Base-by-base conservation (phyloP, 1,284 basidiomycete genomes). In the Porogramme epimiltina region DNA sequence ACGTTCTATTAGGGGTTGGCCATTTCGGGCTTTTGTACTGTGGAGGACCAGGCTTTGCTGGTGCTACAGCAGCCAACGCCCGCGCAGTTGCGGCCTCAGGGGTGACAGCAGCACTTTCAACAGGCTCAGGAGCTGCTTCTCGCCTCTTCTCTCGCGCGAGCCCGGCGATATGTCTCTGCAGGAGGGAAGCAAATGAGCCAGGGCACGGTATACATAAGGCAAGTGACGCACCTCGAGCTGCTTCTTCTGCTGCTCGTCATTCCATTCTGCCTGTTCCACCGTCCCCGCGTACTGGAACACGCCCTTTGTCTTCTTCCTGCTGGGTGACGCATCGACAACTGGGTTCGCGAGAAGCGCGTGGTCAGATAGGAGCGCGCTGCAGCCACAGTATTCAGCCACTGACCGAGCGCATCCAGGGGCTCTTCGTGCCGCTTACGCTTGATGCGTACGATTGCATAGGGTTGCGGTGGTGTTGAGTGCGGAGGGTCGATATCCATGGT, bases 211-310 rank as follows among this genome's bases (percentile, higher is more conserved):
- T n/a, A 11, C 40, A 16, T 4, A 18, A 38, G n/a, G 15, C 19
- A 2, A n/a, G 6, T 26, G 18, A 42, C 64, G 37, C 43, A 72
- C 72, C 74, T 88, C 80, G n/a, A 91, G 76, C 42, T 75, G 79
- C 59, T 78, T 77, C 59, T 80, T 77, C 50, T 72, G 65, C 51
- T 72, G 67, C 45, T 77, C 79, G 62, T 88, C 79, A 39, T 84
- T 73, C 87, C 87, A 91, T 38, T 75, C 79, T 25, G 74, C 76
- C 24, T 76, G 70, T 56, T 89, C 88, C n/a, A 91, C 81, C 0
- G 89, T 91, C 61, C 85, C 82, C 0, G 86, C 87, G 65, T 89
- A 90, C 64, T 89, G 82, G 61, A 91, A 91, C 28, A 91, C 77
- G 45, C 77, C 78, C 8, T 79, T 77, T 2, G 81, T 74, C 62